Base-by-base conservation (phyloP, 2,329 filamentous ascomycete species). In the Furcasterigmium furcatum region DNA sequence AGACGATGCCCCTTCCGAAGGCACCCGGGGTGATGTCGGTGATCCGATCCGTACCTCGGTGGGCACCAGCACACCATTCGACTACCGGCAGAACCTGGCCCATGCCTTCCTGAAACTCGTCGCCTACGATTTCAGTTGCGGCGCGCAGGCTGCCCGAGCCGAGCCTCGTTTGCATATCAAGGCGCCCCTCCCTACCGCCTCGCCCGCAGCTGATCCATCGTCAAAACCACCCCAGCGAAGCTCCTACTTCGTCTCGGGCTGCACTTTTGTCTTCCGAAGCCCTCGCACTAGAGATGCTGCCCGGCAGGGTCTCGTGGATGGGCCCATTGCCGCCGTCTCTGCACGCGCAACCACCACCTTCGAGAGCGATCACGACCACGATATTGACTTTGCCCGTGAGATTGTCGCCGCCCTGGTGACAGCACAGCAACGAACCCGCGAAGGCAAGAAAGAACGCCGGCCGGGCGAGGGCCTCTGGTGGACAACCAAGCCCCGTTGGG, bases 121-220 rank as follows among this genome's bases (percentile, higher is more conserved):
- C 14, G 74, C 80, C 16, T 85, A 85, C 55, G 80, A 85, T 51
- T 85, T 84, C 60, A 78, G 80, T 42, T 85, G 82, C 61, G 84
- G 77, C 52, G 75, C 83, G 41, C 68, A 71, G 3, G 68, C 74
- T 21, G 67, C 81, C 14, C 74, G 80, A 34, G 67, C 71, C 20
- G 82, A 85, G 54, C 82, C 82, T 9, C 73, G 82, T 3, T 66
- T 85, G 18, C 73, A 82, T 38, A 60, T 85, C 43, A 67, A 65
- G 41, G 59, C 64, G 3, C 53, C 58, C 46, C 52, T 50, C 57
- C 50, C 51, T 54, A 41, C 12, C 50, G 48, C 38, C n/a, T 42
- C 45, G 38, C 29, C 41, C 38, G 24, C 45, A 14, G 16, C 32
- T 14, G 41, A 43, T 9, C 24, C 36, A 21, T 44, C 35, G 36